Evolutionary conservation across 2,329 filamentous ascomycete genomes (phyloP).

Genomic region (Neofusicoccum cordaticola): DNA sequence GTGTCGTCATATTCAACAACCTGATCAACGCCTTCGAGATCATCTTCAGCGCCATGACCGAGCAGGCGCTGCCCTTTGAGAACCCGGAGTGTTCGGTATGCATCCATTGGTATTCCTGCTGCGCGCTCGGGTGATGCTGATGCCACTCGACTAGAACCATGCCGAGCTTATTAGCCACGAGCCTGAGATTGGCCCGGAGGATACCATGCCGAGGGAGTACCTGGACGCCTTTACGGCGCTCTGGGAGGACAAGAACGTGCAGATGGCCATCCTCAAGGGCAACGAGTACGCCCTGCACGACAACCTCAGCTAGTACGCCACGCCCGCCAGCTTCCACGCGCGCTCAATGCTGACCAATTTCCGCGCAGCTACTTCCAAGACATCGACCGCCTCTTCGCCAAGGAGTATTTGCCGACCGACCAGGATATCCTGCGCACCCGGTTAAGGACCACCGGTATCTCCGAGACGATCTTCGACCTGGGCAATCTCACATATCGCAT

Average conservation of each 20-base stretch:
- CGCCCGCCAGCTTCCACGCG: not conserved
- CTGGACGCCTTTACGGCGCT: conserved; percentile 77
- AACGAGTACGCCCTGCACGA: conserved; percentile 97
- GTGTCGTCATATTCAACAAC: conserved; percentile 94
- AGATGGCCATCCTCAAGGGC: conserved; percentile 83
- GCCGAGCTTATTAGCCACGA: conserved; percentile 76
- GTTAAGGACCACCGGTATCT: conserved; percentile 90
- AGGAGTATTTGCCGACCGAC: conserved; percentile 82
- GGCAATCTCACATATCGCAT: conserved; percentile 92
- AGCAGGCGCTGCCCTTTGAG: conserved; percentile 76
- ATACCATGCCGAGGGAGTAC: conserved; percentile 75
- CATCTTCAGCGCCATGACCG: conserved; percentile 85
- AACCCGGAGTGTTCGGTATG: conserved; percentile 73
- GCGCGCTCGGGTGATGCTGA: not conserved
- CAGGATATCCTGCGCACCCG: conserved; percentile 91
- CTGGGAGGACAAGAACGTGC: conserved; percentile 82
- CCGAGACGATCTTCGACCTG: conserved; percentile 88
- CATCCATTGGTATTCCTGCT: conserved; percentile 14
- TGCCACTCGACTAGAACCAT: conserved; percentile 58
- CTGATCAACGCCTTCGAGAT: conserved; percentile 88
- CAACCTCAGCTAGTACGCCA: conserved; percentile 83
- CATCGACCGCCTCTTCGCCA: conserved; percentile 60
- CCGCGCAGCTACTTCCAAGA: conserved; percentile 71
- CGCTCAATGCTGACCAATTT: conserved; percentile 23
- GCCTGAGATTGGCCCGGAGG: conserved; percentile 77